Conservation (phyloP, 2,329 filamentous ascomycete genomes). For the Venturia oleaginea region DNA sequence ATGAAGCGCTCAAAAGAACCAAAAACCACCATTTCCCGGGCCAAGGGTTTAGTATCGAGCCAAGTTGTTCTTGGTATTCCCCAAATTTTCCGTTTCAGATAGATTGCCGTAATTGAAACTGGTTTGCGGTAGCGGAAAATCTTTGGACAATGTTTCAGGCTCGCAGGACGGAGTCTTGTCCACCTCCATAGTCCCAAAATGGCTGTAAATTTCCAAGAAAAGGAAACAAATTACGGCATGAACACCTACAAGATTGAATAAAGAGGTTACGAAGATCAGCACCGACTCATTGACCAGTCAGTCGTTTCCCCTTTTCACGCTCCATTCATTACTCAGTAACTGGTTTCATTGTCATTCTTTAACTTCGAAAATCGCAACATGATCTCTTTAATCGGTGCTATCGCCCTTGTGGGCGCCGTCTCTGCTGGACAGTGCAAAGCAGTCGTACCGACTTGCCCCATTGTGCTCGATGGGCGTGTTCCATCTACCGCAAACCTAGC, state of each 20-base stretch:
- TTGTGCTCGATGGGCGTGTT: conserved; percentile 30
- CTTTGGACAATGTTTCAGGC: not conserved
- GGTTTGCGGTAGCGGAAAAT: not conserved
- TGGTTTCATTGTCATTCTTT: conserved; percentile 2
- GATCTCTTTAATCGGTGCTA: not conserved
- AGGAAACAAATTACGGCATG: not conserved
- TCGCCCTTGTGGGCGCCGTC: not conserved
- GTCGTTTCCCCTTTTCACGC: not conserved
- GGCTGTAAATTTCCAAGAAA: not conserved
- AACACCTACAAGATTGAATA: not conserved
- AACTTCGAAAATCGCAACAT: not conserved
- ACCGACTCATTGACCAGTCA: not conserved
- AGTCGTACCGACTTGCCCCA: conserved; percentile 22
- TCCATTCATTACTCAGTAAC: not conserved
- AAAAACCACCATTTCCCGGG: no score
- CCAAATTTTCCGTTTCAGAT: not conserved
- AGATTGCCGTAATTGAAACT: not conserved
- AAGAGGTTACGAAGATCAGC: not conserved
- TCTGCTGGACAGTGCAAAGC: conserved; percentile 2
- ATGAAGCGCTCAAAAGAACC: not conserved
- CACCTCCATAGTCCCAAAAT: not conserved
- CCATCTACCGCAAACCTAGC: conserved; percentile 20
- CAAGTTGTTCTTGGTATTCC: not conserved
- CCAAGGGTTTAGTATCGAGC: not conserved
- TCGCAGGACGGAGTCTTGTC: not conserved